phyloP scores from a whole-genome alignment of 1,284 basidiomycete species.

The Puccinia triticina region DNA sequence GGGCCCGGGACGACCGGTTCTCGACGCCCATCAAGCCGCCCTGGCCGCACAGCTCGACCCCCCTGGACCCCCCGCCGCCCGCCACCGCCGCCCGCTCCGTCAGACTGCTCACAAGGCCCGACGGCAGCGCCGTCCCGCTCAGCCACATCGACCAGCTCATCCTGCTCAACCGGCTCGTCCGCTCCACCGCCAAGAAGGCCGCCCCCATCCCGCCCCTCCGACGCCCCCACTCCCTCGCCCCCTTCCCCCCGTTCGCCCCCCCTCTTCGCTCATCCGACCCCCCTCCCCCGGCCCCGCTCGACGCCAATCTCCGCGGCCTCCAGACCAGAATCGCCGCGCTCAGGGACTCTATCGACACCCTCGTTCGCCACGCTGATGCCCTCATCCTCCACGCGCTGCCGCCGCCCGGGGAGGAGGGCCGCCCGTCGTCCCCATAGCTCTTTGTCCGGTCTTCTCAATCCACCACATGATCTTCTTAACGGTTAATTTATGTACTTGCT shows the following conservation, averaged over 20 bases:
- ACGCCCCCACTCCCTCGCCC: no score
- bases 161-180: neutral
- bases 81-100: neutral
- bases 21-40: conserved; percentile 16
- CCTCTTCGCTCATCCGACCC: neutral
- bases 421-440: no score
- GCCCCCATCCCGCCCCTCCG: neutral
- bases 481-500: no score
- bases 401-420: no score
- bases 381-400: neutral
- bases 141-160: conserved; percentile 12
- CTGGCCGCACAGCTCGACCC: neutral
- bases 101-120: neutral
- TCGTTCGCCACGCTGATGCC: neutral
- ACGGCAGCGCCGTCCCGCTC: neutral
- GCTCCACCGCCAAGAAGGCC: neutral
- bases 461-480: no score
- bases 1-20: conserved; percentile 16
- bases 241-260: neutral
- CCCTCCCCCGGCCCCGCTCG: neutral
- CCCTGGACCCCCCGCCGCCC: neutral
- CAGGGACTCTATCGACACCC: neutral
- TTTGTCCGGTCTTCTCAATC: no score
- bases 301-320: no score
- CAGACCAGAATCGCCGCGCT: neutral